Conservation (phyloP, 2,329 filamentous ascomycete species). For the Hymenoscyphus linearis region DNA sequence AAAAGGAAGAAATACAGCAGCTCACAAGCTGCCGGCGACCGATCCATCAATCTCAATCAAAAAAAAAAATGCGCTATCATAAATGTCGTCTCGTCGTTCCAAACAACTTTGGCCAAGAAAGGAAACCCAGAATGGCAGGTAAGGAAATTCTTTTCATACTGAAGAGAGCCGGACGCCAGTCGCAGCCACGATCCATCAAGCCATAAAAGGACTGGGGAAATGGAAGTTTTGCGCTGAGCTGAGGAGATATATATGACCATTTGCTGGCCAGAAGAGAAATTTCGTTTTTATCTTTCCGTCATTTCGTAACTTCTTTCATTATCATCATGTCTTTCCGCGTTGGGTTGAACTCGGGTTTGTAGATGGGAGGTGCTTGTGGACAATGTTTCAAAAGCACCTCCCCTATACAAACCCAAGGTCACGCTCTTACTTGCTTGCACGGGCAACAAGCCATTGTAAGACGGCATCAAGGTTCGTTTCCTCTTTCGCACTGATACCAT, state of each 20-base stretch:
- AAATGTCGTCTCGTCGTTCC: slow-evolving; percentile 28
- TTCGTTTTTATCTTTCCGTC: slow-evolving; percentile 43
- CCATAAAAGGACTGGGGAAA: slow-evolving; percentile 12
- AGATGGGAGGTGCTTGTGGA: slow-evolving; percentile 4
- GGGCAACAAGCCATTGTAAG: slow-evolving; percentile 91
- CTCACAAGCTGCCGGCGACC: slow-evolving; percentile 8
- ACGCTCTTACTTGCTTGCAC: slow-evolving; percentile 61
- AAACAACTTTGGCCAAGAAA: slow-evolving; percentile 19
- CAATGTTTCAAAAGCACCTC: too few relatives aligned
- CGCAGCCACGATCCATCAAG: slow-evolving; percentile 2
- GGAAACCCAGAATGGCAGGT: slow-evolving; percentile 13
- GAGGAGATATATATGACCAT: slow-evolving; percentile 39
- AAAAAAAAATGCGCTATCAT: slow-evolving; percentile 18
- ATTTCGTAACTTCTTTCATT: slow-evolving; percentile 39
- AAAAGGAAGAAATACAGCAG: slow-evolving; percentile 19
- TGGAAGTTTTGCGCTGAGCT: slow-evolving; percentile 26
- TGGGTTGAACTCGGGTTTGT: slow-evolving; percentile 14
- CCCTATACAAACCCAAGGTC: too few relatives aligned
- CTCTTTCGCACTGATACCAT: slow-evolving; percentile 97
- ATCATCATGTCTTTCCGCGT: slow-evolving; percentile 40
- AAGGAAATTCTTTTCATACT: slow-evolving; percentile 20
- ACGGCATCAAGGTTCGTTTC: slow-evolving; percentile 98
- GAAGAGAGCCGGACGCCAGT: slow-evolving; percentile 7
- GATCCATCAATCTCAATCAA: slow-evolving; percentile 8
- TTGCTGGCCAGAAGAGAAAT: slow-evolving; percentile 36